These are phyloP conservation scores for Pisolithus microcarpus DNA, from an alignment of 768 basidiomycete species.

Conservation along the genomic window DNA sequence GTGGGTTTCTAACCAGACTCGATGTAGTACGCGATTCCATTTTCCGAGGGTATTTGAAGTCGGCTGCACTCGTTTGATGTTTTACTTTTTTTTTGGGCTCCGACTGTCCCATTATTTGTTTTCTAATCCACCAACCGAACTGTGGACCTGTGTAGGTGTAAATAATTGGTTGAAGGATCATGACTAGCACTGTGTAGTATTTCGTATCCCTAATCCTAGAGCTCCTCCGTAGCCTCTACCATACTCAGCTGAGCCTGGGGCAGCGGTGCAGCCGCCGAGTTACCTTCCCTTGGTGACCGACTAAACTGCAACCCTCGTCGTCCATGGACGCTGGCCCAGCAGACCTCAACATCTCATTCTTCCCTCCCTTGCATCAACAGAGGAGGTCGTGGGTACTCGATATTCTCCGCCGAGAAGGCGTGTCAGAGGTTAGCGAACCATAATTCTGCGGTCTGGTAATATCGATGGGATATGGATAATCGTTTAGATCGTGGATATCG, in stretches of 20 bases:
- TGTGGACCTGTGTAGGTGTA: too few relatives aligned
- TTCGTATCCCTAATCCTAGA: neutral
- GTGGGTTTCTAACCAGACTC: constrained; percentile 6
- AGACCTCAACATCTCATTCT: constrained; percentile 49
- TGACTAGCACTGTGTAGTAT: too few relatives aligned
- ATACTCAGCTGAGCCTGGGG: neutral
- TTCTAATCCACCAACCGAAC: too few relatives aligned
- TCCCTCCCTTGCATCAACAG: constrained; percentile 61
- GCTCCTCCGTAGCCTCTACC: neutral
- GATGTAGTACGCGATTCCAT: constrained; percentile 62
- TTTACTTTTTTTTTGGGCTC: neutral
- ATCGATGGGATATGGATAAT: neutral
- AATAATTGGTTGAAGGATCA: too few relatives aligned
- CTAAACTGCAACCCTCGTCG: constrained; percentile 1
- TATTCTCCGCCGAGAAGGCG: constrained; percentile 47
- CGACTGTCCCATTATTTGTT: too few relatives aligned
- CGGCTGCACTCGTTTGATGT: constrained; percentile 57
- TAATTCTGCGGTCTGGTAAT: neutral
- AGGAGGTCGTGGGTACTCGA: constrained; percentile 67
- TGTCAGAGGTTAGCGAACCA: constrained; percentile 40
- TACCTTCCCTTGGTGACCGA: neutral
- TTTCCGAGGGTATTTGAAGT: constrained; percentile 68
- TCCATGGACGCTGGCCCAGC: constrained; percentile 14
- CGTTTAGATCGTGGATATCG: constrained; percentile 67
- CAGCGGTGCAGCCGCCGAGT: too few relatives aligned